Evolutionary conservation across 805 yeast species (phyloP), one percentile per base, ranked within the genome.

Genomic region (Clavispora carvajalis): DNA sequence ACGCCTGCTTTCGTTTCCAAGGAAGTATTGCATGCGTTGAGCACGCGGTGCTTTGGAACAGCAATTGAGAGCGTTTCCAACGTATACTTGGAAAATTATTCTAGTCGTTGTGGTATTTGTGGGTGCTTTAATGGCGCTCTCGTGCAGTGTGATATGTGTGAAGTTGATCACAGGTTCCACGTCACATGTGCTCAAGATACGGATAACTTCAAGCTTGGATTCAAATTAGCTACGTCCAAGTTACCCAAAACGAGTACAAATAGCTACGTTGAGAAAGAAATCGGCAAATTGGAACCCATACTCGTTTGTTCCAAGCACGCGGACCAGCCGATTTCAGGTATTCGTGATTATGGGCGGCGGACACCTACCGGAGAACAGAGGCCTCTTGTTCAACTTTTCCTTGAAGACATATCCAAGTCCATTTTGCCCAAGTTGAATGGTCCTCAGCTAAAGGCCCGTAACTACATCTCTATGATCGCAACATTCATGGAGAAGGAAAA

Each of bases 121-220:
- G 58, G 62, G 7, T 52, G 62, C 8, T 44, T 39, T 3, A 76
- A 77, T 37, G 88, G 88, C 2, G 71, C 77, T 0, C 54, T 79
- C 34, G 50, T 67, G 1, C 51, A 48, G 11, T 81, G 89, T 55
- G 63, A 61, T 12, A 40, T 61, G 12, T 80, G 85, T 52, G 23
- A 26, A 12, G 48, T 59, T 2, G 33, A 35, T n/a, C 24, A 36
- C 3, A 39, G 43, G 16, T 59, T 43, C 43, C 86, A 81, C 58
- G 65, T 75, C 1, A 80, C 80, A 0, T 83, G 88, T 65, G 81
- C 81, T 11, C 76, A 74, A 41, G 73, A 71, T 39, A 54, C 66
- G 5, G 55, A 64, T 0, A 65, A 65, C n/a, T 69, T 63, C 48
- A 57, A 59, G 41, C 45, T 80, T 35, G 91, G 90, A 2, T 82